A percentile compares a stretch with the other conserved stretches of the same genome.
phyloP scores from a whole-genome alignment of 441 rosid genomes.

The Rhodomyrtus psidioides region DNA sequence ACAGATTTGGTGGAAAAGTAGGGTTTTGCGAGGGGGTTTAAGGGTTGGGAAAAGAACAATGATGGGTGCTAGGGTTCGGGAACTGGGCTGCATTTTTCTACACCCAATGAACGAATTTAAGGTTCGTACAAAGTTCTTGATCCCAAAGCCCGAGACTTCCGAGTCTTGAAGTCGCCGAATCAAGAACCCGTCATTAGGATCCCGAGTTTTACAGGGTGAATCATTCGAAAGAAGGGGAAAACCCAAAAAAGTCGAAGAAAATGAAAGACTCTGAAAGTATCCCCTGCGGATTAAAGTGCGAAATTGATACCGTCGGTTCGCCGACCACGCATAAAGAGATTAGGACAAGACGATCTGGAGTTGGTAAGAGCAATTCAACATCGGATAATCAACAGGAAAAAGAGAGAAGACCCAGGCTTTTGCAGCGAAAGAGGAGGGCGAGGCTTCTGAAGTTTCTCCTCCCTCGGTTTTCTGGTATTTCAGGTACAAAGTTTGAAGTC shows the following conservation, averaged over 20 bases:
- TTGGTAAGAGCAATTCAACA: neutral
- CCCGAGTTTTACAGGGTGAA: neutral
- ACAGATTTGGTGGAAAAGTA: constrained; percentile 48
- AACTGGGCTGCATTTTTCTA: constrained; percentile 26
- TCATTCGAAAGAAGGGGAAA: neutral
- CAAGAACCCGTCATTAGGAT: neutral
- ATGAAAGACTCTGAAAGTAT: neutral
- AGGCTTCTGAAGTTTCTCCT: neutral
- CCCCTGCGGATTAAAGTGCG: neutral
- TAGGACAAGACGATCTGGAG: neutral
- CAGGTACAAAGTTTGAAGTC: neutral
- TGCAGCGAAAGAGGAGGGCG: neutral
- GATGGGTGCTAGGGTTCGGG: constrained; percentile 38
- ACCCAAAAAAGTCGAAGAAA: neutral
- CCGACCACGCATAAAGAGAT: neutral
- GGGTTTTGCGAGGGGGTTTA: constrained; percentile 52
- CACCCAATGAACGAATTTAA: neutral
- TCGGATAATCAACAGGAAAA: neutral
- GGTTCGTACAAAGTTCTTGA: neutral
- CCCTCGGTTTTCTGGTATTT: neutral
- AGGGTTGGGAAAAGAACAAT: constrained; percentile 45
- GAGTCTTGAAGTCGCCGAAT: neutral
- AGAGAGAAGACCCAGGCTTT: neutral
- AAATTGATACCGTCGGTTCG: neutral
- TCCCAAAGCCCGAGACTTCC: neutral